Evolutionary conservation across 2,329 filamentous ascomycete genomes (phyloP).

Genomic region (Macrophomina pseudophaseolina): DNA sequence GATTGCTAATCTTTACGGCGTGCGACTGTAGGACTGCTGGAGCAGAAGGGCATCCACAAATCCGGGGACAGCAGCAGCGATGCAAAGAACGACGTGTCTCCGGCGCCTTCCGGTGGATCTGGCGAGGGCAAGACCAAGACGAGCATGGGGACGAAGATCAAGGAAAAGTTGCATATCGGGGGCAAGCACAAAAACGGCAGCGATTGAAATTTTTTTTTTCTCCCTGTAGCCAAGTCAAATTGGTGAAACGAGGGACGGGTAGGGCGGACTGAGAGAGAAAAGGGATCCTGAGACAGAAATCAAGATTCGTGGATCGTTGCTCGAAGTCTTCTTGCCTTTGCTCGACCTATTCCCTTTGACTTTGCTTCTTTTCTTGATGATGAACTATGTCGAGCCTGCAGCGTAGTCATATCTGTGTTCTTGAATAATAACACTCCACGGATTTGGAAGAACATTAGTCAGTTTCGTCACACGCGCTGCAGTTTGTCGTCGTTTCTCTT

Average conservation of each 20-base stretch:
- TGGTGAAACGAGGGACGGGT: background rate
- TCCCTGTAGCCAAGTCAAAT: background rate
- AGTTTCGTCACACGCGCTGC: background rate
- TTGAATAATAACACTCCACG: background rate
- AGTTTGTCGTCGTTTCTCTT: background rate
- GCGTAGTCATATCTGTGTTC: background rate
- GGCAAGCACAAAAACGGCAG: conserved; percentile 17
- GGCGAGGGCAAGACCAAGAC: conserved; percentile 48
- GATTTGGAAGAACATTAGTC: background rate
- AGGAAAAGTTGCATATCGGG: conserved; percentile 67
- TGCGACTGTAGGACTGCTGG: conserved; percentile 55
- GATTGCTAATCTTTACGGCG: background rate
- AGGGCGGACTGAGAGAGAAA: background rate
- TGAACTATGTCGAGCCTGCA: background rate
- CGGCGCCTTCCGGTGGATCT: conserved; percentile 31
- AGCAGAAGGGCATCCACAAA: conserved; percentile 57
- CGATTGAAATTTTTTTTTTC: background rate
- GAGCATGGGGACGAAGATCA: conserved; percentile 68
- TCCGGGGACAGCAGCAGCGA: conserved; percentile 31
- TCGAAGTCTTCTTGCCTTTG: no score
- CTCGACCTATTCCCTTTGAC: no score
- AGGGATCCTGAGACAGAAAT: background rate
- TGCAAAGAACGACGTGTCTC: conserved; percentile 31
- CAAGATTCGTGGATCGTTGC: background rate
- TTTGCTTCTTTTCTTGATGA: background rate